Evolutionary conservation across 169 alveolate genomes (phyloP), one percentile per base, ranked within the genome.

Genomic region (Babesia divergens): DNA sequence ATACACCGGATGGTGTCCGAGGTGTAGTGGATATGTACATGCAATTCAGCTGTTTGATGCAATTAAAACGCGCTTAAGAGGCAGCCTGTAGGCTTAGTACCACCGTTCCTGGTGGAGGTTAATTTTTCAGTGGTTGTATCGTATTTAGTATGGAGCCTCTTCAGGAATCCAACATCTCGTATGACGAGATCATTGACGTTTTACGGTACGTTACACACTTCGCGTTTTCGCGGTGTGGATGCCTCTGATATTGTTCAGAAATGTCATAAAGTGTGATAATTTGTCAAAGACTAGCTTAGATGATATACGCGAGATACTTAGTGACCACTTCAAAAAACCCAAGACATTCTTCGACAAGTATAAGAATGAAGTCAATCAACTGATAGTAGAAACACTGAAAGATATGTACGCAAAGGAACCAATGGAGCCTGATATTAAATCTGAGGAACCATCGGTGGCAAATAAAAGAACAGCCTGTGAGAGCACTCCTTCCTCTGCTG

Each of bases 301-400:
- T 8, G 28, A 59, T 7, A 64, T 74, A 6, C 38, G 84, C 22
- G 53, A 47, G 69, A 49, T 49, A 22, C 34, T 74, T 29, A 11
- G 70, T 6, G 56, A 31, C 0, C 3, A 46, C 26, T 65, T 64
- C 51, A 11, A 40, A 18, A 74, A 68, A 2, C 44, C 71, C 2
- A 34, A 11, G 31, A 38, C 60, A n/a, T 74, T 64, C 64, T 60
- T 74, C 54, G 84, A 62, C 60, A 31, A 20, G n/a, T 51, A 54
- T 16, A 55, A 37, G 51, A 60, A 62, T 11, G 84, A 74, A 37
- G 54, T 74, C 35, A 64, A 54, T 34, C 51, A 37, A 9, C 43
- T 74, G 32, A 74, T 74, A 6, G 42, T 59, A 5, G 68, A 74
- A 24, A 50, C 42, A 1, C 60, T 74, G 28, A 74, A 26, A 18